Conservation (phyloP, 495 filamentous ascomycete species). For the Hypoxylon subgilvum region DNA sequence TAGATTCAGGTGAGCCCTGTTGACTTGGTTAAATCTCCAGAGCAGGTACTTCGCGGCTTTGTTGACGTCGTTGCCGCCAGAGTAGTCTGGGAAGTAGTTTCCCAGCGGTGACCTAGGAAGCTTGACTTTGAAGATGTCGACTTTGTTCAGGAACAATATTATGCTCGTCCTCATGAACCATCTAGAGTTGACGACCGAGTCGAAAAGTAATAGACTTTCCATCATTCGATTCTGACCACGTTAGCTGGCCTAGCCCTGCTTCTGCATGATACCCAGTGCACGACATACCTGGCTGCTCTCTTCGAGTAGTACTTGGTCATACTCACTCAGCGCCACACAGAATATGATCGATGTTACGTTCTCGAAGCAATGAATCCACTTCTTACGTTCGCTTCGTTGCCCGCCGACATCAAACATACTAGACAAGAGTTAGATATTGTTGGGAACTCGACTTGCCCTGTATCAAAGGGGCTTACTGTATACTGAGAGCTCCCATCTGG, state of each 20-base stretch:
- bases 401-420: constrained; percentile 99
- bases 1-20: constrained; percentile 91
- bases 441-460: constrained; percentile 22
- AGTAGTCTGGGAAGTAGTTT: constrained; percentile 98
- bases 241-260: constrained; percentile 25
- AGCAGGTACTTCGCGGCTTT: constrained; percentile 96
- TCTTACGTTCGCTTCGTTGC: constrained; percentile 95
- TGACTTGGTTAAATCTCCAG: constrained; percentile 99
- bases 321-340: constrained; percentile 97
- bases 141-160: constrained; percentile 97
- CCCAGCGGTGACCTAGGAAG: constrained; percentile 84
- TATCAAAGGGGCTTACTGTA: constrained; percentile 76
- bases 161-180: constrained; percentile 99
- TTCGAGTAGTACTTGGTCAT: constrained; percentile 95
- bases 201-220: constrained; percentile 96
- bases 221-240: constrained; percentile 89
- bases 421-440: constrained; percentile 28
- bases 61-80: constrained; percentile 95
- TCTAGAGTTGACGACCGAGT: constrained; percentile 96
- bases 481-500: constrained; percentile 96
- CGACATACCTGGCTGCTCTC: constrained; percentile 90
- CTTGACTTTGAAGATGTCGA: constrained; percentile 96
- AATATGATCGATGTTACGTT: constrained; percentile 99
- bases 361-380: constrained; percentile 99
- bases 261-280: neutral